Conservation (phyloP, 345 rosid genomes). For the Pseudoturritis turrita region DNA sequence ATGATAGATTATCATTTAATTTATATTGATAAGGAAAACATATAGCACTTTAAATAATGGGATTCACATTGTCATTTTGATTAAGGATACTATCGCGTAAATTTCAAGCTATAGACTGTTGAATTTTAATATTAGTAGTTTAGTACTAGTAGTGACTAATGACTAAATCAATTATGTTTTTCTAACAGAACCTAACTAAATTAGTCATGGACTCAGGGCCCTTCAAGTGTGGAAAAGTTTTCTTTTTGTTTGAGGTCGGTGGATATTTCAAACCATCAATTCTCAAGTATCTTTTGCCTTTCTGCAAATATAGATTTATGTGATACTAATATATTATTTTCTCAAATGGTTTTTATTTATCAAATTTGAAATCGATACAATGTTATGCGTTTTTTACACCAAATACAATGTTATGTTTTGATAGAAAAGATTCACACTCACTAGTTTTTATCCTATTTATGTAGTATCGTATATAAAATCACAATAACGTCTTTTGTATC, state of each 20-base stretch:
- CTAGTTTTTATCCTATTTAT: no score
- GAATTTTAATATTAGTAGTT: neutral
- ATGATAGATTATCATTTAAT: neutral
- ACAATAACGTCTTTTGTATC: neutral
- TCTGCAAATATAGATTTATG: neutral
- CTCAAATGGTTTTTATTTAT: neutral
- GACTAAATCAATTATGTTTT: neutral
- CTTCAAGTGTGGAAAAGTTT: conserved; percentile 25
- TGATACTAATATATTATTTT: neutral
- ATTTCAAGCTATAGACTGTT: neutral
- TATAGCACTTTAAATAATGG: neutral
- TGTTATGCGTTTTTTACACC: no score
- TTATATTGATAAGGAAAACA: no score
- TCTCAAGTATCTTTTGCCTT: conserved; percentile 4
- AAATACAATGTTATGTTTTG: neutral
- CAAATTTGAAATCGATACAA: neutral
- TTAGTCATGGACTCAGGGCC: conserved; percentile 3
- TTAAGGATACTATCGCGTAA: neutral
- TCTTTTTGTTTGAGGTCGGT: conserved; percentile 22
- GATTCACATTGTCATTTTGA: neutral
- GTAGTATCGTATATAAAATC: no score
- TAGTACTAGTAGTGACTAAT: neutral
- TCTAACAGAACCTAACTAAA: conserved; percentile 20
- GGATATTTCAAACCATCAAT: conserved; percentile 28
- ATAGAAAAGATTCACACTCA: neutral